Evolutionary conservation across 495 filamentous ascomycete genomes (phyloP).

Genomic region (Delitschia confertaspora): DNA sequence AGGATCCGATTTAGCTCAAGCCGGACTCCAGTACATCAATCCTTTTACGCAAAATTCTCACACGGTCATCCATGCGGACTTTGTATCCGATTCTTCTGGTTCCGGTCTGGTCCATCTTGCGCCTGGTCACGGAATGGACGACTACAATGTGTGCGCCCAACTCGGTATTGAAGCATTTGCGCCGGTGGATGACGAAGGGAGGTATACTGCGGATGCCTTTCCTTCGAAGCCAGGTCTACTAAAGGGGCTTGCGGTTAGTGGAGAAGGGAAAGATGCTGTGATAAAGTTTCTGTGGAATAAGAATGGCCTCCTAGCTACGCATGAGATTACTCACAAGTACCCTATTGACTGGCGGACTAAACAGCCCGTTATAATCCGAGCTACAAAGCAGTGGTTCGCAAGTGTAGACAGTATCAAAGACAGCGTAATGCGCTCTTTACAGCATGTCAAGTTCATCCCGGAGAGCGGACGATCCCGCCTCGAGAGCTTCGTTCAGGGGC

Average conservation of each 20-base stretch:
- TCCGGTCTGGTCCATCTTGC: conserved; percentile 90
- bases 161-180: conserved; percentile 61
- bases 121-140: conserved; percentile 92
- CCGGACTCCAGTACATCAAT: conserved; percentile 54
- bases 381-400: conserved; percentile 96
- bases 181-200: conserved; percentile 71
- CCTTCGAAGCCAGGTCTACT: conserved; percentile 54
- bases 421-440: conserved; percentile 55
- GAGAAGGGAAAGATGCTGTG: conserved; percentile 44
- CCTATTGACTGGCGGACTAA: conserved; percentile 98
- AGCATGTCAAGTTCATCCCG: conserved; percentile 70
- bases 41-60: conserved; percentile 53
- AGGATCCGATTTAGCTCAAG: conserved; percentile 58
- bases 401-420: conserved; percentile 75
- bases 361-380: conserved; percentile 76
- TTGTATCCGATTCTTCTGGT: conserved; percentile 79
- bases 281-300: conserved; percentile 51
- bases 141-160: conserved; percentile 71
- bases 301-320: conserved; percentile 50
- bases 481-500: conserved; percentile 71
- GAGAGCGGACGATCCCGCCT: conserved; percentile 60
- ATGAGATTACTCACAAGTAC: conserved; percentile 79
- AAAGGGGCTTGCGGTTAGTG: conserved; percentile 52
- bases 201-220: conserved; percentile 67
- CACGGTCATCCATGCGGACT: conserved; percentile 68